Evolutionary conservation across 345 rosid genomes (phyloP), one percentile per base, ranked within the genome.

Genomic region (Lepidium didymum): DNA sequence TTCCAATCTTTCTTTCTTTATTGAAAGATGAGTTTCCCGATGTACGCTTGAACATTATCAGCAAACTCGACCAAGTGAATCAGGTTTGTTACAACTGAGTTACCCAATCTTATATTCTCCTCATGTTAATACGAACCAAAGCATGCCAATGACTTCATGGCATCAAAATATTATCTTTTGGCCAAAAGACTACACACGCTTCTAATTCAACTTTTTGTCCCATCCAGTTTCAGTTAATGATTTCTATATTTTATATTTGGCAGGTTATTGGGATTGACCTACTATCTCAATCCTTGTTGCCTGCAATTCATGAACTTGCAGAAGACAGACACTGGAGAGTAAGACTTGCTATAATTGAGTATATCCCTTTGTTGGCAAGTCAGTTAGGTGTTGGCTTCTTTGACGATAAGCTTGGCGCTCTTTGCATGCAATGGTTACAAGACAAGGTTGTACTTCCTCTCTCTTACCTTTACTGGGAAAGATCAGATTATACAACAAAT

Each of bases 1-100:
- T 93, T 74, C 98, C 98, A 27, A 90, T 93, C 67, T 93, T 88
- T 75, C 95, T 93, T 34, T 90, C 97, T 19, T 89, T 93, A 50
- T 75, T 93, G 86, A 93, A 88, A 84, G 98, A 93, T 86, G 97
- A 90, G 76, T 90, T 88, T 78, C 97, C 98, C 8, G 97, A 93
- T 73, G 98, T 93, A 70, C 94, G 98, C n/a, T 90, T 90, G 68
- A 93, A 90, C 75, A 90, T 93, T 25, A 93, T 90, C 68, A 88
- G 98, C 95, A 93, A 93, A 86, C 97, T 93, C 47, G 98, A 93
- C 81, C 96, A 93, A 90, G 98, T 90, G 74, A 93, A 93, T 75
- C 97, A 93, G 98, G 98, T 93, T 69, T 71, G 86, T 55, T 56
- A 36, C 18, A 8, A 43, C 45, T 6, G 7, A 49, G 6, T 31